Evolutionary conservation across 1,139 yeast species (phyloP), one percentile per base, ranked within the genome.

Genomic region (Blastobotrys serpentis): DNA sequence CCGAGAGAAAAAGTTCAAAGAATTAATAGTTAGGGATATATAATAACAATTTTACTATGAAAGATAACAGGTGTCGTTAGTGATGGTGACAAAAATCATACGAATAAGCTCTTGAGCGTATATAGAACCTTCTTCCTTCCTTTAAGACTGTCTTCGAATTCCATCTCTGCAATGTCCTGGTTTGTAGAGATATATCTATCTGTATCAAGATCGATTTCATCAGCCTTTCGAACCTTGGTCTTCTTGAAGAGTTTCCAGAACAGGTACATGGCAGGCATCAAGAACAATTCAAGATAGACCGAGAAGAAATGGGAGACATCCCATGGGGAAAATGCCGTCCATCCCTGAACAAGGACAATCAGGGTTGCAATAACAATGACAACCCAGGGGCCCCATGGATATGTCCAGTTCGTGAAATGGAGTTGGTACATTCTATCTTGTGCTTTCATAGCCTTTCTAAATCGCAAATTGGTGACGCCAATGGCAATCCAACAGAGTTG

Each of bases 141-240:
- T 43, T 60, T 72, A 53, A 79, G 66, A 34, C 63, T 60, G 19
- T 70, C 71, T 22, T 70, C 68, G 47, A 67, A 61, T 47, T 67
- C 74, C 50, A 71, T 72, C 43, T 70, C 69, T 18, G 62, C 67
- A 29, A 59, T 49, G 52, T 81, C 84, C 53, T 78, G 81, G 42
- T 69, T 72, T 2, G 78, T 68, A 53, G 76, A 77, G 33, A 70
- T 58, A 60, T 81, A 81, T 52, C 77, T 68, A 57, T 79, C 86
- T 7, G 82, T 74, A 44, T 76, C 83, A 44, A 81, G 78, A 60
- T 81, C 86, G 83, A 81, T 81, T 21, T 79, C 81, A 70, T 72
- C 4, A 66, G 63, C 44, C 67, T 70, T 5, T 76, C 73, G 58
- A 77, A 75, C 48, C 65, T 68, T 49, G 80, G 83, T 48, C 73